Conservation (phyloP, 495 filamentous ascomycete species). For the Cudoniella acicularis region DNA sequence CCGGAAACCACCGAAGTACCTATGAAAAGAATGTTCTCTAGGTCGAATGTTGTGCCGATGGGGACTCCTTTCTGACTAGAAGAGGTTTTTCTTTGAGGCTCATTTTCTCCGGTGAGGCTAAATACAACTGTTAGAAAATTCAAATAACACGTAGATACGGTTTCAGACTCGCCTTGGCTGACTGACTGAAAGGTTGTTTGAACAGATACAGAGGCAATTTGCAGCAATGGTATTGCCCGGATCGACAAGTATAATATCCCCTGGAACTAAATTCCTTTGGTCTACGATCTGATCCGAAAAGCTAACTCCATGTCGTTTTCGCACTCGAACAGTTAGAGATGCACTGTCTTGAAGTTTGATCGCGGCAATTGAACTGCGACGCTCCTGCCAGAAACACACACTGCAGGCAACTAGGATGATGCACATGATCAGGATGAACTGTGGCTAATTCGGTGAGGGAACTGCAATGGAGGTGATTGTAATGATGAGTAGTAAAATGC, state of each 20-base stretch:
- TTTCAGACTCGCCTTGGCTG: neutral
- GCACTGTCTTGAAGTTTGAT: conserved; percentile 4
- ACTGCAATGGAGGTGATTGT: neutral
- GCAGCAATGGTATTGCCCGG: conserved; percentile 3
- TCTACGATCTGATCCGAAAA: neutral
- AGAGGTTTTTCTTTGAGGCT: conserved; percentile 1
- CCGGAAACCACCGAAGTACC: conserved; percentile 6
- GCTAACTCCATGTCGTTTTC: neutral
- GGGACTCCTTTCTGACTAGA: neutral
- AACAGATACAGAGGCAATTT: conserved; percentile 1
- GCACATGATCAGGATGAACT: neutral
- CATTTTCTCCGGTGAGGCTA: conserved; percentile 9
- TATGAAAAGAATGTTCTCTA: conserved; percentile 3
- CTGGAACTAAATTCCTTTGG: conserved; percentile 1
- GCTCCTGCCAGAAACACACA: conserved; percentile 3
- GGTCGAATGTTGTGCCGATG: neutral
- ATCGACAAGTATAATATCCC: conserved; percentile 8
- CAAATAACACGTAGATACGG: no score
- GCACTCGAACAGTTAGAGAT: neutral
- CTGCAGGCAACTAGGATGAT: neutral
- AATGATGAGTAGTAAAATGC: neutral
- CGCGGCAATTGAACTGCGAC: neutral
- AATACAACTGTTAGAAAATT: neutral
- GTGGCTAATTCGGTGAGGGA: neutral
- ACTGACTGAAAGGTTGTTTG: conserved; percentile 4